Evolutionary conservation across 2,329 filamentous ascomycete genomes (phyloP).

Genomic region (Colletotrichum orbiculare): DNA sequence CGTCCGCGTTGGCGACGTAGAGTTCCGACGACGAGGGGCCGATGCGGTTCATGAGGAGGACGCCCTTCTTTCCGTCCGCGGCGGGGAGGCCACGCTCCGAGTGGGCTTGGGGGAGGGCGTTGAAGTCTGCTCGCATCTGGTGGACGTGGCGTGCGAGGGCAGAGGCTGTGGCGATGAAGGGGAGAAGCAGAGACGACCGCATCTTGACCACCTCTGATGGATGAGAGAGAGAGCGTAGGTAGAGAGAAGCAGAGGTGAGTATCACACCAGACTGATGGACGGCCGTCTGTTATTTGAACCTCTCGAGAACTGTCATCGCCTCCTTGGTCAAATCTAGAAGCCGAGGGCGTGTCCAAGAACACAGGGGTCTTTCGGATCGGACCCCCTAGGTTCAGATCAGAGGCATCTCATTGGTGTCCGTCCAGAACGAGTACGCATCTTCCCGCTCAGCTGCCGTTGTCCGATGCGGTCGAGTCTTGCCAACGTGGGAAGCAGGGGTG

Average conservation of each 20-base stretch:
- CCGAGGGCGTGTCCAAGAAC: neutral
- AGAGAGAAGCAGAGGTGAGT: neutral
- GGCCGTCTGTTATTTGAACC: constrained; percentile 12
- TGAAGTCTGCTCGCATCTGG: constrained; percentile 24
- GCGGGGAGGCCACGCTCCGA: constrained; percentile 26
- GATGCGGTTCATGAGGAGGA: no score
- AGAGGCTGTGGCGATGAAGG: constrained; percentile 14
- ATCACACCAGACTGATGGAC: neutral
- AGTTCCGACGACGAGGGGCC: no score
- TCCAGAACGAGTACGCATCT: constrained; percentile 2
- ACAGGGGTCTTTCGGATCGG: constrained; percentile 6
- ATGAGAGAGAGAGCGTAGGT: neutral
- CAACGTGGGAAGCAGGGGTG: constrained; percentile 9
- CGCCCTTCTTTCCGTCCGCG: neutral
- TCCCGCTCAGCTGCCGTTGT: constrained; percentile 23
- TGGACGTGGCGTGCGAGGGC: constrained; percentile 20
- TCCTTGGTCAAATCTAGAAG: constrained; percentile 1
- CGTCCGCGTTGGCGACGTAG: no score
- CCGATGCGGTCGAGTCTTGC: constrained; percentile 19
- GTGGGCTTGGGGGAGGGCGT: constrained; percentile 19
- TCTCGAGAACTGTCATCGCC: neutral
- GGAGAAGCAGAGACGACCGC: constrained; percentile 19
- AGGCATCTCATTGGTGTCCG: constrained; percentile 2
- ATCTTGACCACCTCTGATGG: constrained; percentile 7
- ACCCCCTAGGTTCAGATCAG: neutral